Conservation (phyloP, 176 grass and related monocot species). For the Hordeum vulgare region MorexV3_pseudomolecules_assembly NC_058523.1:545704867-545705366, state of each 20-base stretch:
- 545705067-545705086: slow-evolving; percentile 83
- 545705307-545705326: background rate
- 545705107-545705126: slow-evolving; percentile 32
- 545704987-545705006: slow-evolving; percentile 75
- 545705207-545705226: slow-evolving; percentile 69
- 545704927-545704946: slow-evolving; percentile 96
- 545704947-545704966: slow-evolving; percentile 87
- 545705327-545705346: slow-evolving; percentile 43
- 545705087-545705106: slow-evolving; percentile 40
- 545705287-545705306: slow-evolving; percentile 16
- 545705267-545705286: slow-evolving; percentile 20
- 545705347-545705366: slow-evolving; percentile 56
- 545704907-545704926: background rate
- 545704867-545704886: background rate
- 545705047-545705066: slow-evolving; percentile 74
- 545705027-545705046: slow-evolving; percentile 66
- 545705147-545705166: slow-evolving; percentile 13
- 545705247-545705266: slow-evolving; percentile 37
- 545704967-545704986: slow-evolving; percentile 72
- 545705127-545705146: background rate
- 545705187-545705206: slow-evolving; percentile 54
- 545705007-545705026: slow-evolving; percentile 67
- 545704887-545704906: background rate
- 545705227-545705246: slow-evolving; percentile 29
- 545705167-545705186: slow-evolving; percentile 47